Evolutionary conservation across 140 eudicot species (phyloP).

Genomic region (Flaveria floridana): DNA sequence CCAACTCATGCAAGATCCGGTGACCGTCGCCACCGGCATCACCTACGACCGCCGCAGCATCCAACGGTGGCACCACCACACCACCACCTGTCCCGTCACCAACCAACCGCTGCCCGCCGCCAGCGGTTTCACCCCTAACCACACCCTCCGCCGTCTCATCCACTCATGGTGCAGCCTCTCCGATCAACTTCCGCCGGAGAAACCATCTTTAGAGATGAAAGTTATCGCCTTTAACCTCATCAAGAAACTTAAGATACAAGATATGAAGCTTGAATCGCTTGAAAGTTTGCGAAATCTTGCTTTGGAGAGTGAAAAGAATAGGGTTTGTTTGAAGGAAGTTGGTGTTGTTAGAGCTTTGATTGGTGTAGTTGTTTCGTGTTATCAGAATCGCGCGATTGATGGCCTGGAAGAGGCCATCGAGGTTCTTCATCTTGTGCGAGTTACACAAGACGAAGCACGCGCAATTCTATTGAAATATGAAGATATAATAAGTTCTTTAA

Average conservation of each 20-base stretch:
- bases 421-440: constrained; percentile 36
- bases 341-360: constrained; percentile 44
- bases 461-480: constrained; percentile 29
- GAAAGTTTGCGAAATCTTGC: constrained; percentile 27
- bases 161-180: constrained; percentile 37
- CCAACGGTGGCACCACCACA: constrained; percentile 43
- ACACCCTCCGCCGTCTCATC: constrained; percentile 47
- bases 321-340: constrained; percentile 31
- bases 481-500: constrained; percentile 36
- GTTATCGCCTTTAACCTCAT: constrained; percentile 22
- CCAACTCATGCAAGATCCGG: constrained; percentile 59
- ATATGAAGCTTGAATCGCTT: constrained; percentile 30
- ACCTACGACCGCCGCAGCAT: constrained; percentile 52
- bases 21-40: constrained; percentile 45
- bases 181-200: constrained; percentile 9
- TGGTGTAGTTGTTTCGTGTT: constrained; percentile 28
- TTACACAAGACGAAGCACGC: constrained; percentile 19
- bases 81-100: constrained; percentile 47
- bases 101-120: constrained; percentile 39
- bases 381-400: constrained; percentile 12
- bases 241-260: constrained; percentile 27
- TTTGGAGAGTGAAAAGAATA: constrained; percentile 5
- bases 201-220: constrained; percentile 17
- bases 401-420: constrained; percentile 38
- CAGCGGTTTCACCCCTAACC: constrained; percentile 44